phyloP scores from a whole-genome alignment of 2,329 filamentous ascomycete genomes.

The Xylaria arbuscula region DNA sequence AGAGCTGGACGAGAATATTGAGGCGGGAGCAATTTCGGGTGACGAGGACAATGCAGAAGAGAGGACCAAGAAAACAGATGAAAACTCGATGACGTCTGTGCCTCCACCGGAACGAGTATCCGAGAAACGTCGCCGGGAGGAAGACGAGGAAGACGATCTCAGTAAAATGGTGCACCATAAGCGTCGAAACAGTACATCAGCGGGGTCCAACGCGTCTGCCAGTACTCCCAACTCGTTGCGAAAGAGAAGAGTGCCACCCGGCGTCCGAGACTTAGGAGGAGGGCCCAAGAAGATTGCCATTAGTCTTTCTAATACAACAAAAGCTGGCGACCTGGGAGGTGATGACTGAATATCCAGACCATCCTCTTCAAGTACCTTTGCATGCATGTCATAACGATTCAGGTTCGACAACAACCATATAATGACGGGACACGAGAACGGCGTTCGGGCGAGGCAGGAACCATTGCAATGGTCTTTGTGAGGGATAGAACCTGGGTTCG shows the following conservation, averaged over 20 bases:
- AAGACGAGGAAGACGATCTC: slow-evolving; percentile 94
- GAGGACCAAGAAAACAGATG: slow-evolving; percentile 50
- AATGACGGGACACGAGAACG: slow-evolving; percentile 45
- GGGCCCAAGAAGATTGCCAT: slow-evolving; percentile 68
- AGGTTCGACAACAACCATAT: slow-evolving; percentile 40
- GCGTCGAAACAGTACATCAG: slow-evolving; percentile 68
- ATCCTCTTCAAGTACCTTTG: slow-evolving; percentile 30
- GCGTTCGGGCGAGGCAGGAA: slow-evolving; percentile 46
- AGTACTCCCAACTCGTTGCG: slow-evolving; percentile 54
- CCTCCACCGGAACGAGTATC: slow-evolving; percentile 82
- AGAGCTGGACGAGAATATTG: slow-evolving; percentile 75
- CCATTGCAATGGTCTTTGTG: slow-evolving; percentile 41
- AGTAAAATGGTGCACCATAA: slow-evolving; percentile 79
- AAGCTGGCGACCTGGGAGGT: slow-evolving; percentile 41
- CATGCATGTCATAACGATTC: slow-evolving; percentile 36
- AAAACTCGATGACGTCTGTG: slow-evolving; percentile 54
- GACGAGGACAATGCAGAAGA: slow-evolving; percentile 48
- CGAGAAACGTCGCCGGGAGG: slow-evolving; percentile 90
- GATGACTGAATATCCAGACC: slow-evolving; percentile 35
- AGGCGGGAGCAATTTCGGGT: slow-evolving; percentile 56
- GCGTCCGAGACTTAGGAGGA: slow-evolving; percentile 54
- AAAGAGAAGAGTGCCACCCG: slow-evolving; percentile 60
- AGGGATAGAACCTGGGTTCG: slow-evolving; percentile 41
- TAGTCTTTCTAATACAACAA: slow-evolving; percentile 62
- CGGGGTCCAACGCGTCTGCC: slow-evolving; percentile 55